Conservation (phyloP, 2,329 filamentous ascomycete species). For the Diaporthe eres region DNA sequence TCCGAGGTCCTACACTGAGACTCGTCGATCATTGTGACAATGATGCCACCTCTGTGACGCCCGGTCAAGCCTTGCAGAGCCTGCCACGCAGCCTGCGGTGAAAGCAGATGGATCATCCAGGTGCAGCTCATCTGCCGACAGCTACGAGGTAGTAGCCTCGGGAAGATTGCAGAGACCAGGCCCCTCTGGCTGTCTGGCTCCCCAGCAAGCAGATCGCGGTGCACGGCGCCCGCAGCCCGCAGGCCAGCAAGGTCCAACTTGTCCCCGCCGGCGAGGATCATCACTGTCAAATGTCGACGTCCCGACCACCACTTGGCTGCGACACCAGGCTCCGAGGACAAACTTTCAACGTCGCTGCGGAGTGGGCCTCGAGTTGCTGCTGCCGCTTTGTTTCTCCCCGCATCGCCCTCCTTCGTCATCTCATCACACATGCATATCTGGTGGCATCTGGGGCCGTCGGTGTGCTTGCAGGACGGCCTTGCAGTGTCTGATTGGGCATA, state of each 20-base stretch:
- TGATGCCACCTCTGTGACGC: slow-evolving; percentile 16
- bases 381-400: slow-evolving; percentile 24
- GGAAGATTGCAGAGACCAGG: background rate
- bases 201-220: slow-evolving; percentile 3
- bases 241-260: background rate
- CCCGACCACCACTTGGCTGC: slow-evolving; percentile 10
- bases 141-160: slow-evolving; percentile 23
- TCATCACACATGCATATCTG: background rate
- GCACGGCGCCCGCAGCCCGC: slow-evolving; percentile 24
- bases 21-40: slow-evolving; percentile 29
- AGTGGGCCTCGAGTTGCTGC: background rate
- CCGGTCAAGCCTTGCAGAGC: background rate
- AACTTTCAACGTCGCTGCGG: slow-evolving; percentile 14
- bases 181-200: no score
- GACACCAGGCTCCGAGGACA: background rate
- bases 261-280: slow-evolving; percentile 12
- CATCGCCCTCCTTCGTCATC: slow-evolving; percentile 20
- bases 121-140: slow-evolving; percentile 23
- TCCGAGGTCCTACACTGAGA: slow-evolving; percentile 18
- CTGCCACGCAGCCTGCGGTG: background rate
- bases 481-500: slow-evolving; percentile 19
- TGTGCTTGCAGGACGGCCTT: slow-evolving; percentile 4
- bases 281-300: background rate
- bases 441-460: background rate
- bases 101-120: slow-evolving; percentile 6